Evolutionary conservation across 1,284 basidiomycete species (phyloP).

Genomic region (Leccinum subatratum): DNA sequence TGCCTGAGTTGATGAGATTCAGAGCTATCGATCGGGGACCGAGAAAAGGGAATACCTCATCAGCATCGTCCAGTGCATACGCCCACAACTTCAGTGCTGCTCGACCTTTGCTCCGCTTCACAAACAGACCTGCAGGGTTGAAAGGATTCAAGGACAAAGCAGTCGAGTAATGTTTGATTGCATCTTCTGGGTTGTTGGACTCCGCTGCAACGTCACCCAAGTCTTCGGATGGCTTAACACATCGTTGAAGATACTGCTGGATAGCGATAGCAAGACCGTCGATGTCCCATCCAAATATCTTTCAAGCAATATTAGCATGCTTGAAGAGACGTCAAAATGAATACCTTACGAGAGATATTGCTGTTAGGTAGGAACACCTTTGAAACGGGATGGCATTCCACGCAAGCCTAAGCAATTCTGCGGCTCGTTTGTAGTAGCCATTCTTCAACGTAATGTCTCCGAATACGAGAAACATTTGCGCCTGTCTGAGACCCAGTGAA

Average conservation of each 20-base stretch:
- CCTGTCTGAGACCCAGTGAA: not conserved
- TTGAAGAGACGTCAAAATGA: no score
- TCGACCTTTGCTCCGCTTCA: constrained; percentile 13
- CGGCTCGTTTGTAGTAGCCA: not conserved
- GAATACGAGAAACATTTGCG: constrained; percentile 3
- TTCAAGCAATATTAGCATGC: not conserved
- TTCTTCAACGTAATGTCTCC: not conserved
- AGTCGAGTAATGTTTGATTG: not conserved
- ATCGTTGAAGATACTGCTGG: not conserved
- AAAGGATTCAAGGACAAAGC: constrained; percentile 5
- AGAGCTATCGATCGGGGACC: not conserved
- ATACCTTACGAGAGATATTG: constrained; percentile 8
- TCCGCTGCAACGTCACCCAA: not conserved
- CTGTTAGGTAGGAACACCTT: not conserved
- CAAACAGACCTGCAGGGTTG: constrained; percentile 6
- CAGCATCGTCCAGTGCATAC: constrained; percentile 6
- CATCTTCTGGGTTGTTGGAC: not conserved
- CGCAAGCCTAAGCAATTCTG: not conserved
- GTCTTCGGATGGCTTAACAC: not conserved
- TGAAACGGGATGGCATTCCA: not conserved
- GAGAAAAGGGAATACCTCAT: not conserved
- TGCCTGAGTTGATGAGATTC: not conserved
- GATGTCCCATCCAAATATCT: constrained; percentile 13
- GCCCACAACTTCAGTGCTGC: not conserved
- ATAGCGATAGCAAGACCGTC: not conserved